Percentiles rank a stretch among this genome's conserved stretches.
These are phyloP conservation scores for Myriosclerotinia duriaeana DNA, from an alignment of 2,329 filamentous ascomycete genomes.

Conservation along the genomic window DNA sequence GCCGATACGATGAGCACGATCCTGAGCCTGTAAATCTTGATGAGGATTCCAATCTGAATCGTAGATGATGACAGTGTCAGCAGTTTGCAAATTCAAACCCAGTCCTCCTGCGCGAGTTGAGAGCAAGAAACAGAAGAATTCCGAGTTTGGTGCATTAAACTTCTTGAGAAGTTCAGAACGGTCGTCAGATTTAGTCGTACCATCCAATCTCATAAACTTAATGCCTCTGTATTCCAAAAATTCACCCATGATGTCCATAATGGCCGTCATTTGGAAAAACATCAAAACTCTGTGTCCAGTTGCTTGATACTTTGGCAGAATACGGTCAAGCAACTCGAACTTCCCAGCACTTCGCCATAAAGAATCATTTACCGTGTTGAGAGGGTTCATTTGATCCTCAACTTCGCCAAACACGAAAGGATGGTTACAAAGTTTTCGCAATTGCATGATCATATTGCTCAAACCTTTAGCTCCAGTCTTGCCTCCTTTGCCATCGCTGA, in stretches of 20 bases:
- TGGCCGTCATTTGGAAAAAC: conserved; percentile 99
- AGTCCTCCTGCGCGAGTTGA: conserved; percentile 98
- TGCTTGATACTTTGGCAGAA: conserved; percentile 88
- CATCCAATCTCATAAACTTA: conserved; percentile 87
- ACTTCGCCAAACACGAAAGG: conserved; percentile 98
- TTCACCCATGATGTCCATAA: conserved; percentile 99
- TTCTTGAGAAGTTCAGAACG: conserved; percentile 83
- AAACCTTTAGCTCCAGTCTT: conserved; percentile 92
- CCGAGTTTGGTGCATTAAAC: conserved; percentile 87
- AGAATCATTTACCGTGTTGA: conserved; percentile 83
- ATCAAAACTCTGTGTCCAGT: conserved; percentile 95
- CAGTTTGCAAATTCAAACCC: conserved; percentile 93
- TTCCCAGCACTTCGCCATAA: conserved; percentile 96
- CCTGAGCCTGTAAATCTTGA: conserved; percentile 97
- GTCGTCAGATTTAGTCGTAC: conserved; percentile 96
- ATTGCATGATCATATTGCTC: conserved; percentile 99
- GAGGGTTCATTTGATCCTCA: conserved; percentile 95
- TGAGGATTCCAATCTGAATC: conserved; percentile 99
- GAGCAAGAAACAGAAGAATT: conserved; percentile 97
- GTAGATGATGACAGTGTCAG: conserved; percentile 99
- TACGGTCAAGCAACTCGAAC: conserved; percentile 89
- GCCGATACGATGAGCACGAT: conserved; percentile 99
- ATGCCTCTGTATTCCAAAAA: conserved; percentile 83
- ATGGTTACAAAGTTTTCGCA: conserved; percentile 98
- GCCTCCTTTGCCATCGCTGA: conserved; percentile 92